phyloP scores from a whole-genome alignment of 495 filamentous ascomycete species.

The Penicillium angulare region DNA sequence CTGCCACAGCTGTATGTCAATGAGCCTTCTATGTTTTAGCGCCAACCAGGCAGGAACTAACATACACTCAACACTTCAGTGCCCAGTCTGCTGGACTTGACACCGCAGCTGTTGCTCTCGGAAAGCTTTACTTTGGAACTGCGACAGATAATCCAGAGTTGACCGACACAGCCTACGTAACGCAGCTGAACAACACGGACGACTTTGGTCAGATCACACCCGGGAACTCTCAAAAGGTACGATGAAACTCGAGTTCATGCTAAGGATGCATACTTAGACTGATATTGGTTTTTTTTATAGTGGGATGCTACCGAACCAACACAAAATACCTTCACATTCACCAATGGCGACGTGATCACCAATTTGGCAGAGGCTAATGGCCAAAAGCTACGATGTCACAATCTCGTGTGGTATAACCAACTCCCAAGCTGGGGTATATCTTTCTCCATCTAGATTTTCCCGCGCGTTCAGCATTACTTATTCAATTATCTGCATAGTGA shows the following conservation, averaged over 20 bases:
- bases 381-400: constrained; percentile 58
- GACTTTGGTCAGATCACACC: constrained; percentile 62
- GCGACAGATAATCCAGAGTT: constrained; percentile 55
- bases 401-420: constrained; percentile 62
- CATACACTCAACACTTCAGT: constrained; percentile 8
- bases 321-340: constrained; percentile 49
- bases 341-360: constrained; percentile 48
- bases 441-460: background rate
- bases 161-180: constrained; percentile 49
- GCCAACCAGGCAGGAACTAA: background rate
- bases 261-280: too few relatives aligned
- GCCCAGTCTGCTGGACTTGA: constrained; percentile 36
- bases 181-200: constrained; percentile 42
- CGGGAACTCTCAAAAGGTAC: constrained; percentile 56
- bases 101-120: constrained; percentile 50
- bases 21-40: background rate
- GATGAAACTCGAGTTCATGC: background rate
- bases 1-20: constrained; percentile 26
- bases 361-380: constrained; percentile 50
- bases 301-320: constrained; percentile 53
- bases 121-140: constrained; percentile 58
- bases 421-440: constrained; percentile 54
- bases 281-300: constrained; percentile 14
- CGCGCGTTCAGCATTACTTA: too few relatives aligned
- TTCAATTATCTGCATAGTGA: too few relatives aligned